phyloP scores from a whole-genome alignment of 352 stramenopile genomes.

The Thraustochytrium sp. region DNA sequence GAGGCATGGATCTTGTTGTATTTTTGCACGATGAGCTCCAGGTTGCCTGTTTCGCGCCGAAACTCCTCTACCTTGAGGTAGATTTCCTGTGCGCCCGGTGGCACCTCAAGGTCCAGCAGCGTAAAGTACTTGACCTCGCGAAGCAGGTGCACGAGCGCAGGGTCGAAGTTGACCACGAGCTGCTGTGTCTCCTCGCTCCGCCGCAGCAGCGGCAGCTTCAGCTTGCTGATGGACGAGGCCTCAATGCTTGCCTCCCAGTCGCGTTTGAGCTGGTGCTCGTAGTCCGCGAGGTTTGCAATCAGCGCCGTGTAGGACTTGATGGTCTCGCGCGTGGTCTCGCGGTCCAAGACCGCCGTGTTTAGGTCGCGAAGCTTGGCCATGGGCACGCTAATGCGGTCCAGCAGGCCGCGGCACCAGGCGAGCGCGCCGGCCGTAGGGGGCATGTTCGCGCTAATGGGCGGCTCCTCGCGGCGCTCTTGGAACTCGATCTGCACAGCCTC shows the following conservation, averaged over 20 bases:
- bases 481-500: constrained; percentile 78
- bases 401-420: constrained; percentile 76
- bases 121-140: constrained; percentile 89
- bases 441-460: constrained; percentile 75
- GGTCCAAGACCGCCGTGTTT: constrained; percentile 92
- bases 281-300: constrained; percentile 89
- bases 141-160: constrained; percentile 75
- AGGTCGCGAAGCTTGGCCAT: constrained; percentile 91
- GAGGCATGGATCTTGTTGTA: constrained; percentile 81
- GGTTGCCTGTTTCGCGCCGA: constrained; percentile 75
- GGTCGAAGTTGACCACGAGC: constrained; percentile 81
- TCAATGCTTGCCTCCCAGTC: constrained; percentile 93
- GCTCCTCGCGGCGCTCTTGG: constrained; percentile 69
- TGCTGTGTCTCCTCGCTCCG: constrained; percentile 64
- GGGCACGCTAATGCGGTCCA: constrained; percentile 73
- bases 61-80: constrained; percentile 84
- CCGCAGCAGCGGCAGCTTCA: constrained; percentile 88
- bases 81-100: constrained; percentile 76
- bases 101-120: constrained; percentile 75
- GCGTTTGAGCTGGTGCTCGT: constrained; percentile 91
- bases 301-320: constrained; percentile 93
- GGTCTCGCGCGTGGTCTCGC: constrained; percentile 94
- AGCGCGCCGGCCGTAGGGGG: constrained; percentile 78
- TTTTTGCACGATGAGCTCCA: constrained; percentile 84
- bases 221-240: constrained; percentile 83